phyloP scores from a whole-genome alignment of 73 alveolate species.

The Uronychia setigera region DNA sequence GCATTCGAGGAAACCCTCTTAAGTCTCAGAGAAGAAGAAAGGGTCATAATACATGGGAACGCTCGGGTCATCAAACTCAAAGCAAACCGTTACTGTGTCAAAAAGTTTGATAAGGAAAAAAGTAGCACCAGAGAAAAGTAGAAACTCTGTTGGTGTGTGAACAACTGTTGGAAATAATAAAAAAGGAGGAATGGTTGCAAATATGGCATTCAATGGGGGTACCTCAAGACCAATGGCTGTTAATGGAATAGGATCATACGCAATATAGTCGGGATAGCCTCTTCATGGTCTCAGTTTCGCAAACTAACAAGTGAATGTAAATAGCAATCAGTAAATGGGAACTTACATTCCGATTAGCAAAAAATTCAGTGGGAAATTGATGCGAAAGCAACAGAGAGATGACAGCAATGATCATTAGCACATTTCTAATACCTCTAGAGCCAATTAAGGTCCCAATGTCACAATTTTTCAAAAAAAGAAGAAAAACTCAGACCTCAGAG shows the following conservation, averaged over 20 bases:
- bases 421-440: too few species aligned
- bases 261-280: too few species aligned
- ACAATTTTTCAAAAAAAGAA: neutral
- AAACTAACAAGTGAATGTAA: neutral
- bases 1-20: neutral
- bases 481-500: neutral
- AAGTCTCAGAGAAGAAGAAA: neutral
- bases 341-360: neutral
- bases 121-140: neutral
- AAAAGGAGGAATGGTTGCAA: neutral
- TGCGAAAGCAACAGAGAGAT: neutral
- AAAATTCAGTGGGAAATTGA: neutral
- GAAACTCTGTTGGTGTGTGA: neutral
- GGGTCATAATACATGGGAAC: neutral
- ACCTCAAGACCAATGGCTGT: neutral
- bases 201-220: neutral
- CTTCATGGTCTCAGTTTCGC: neutral
- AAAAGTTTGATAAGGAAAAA: neutral
- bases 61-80: too few species aligned
- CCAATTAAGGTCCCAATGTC: neutral
- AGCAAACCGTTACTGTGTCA: neutral
- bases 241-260: neutral
- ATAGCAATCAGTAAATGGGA: neutral
- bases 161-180: neutral
- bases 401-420: too few species aligned